phyloP scores from a whole-genome alignment of 768 basidiomycete species.

The Boletus tomentosulus region DNA sequence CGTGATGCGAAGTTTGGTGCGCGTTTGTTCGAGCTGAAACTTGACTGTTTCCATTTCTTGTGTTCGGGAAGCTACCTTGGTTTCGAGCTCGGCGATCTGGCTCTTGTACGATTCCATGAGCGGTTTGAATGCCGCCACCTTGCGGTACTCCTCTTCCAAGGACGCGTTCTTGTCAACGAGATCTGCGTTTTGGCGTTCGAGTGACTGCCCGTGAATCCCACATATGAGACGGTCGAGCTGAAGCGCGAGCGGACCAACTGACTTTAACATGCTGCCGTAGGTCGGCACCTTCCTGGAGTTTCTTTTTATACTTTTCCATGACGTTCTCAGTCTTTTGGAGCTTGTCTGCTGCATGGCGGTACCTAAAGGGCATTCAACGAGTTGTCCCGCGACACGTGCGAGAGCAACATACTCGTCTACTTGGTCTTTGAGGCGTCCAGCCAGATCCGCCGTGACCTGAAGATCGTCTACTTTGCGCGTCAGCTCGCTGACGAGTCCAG shows the following conservation, averaged over 20 bases:
- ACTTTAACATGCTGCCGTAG: slow-evolving; percentile 84
- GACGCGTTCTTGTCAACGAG: slow-evolving; percentile 89
- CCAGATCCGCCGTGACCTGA: slow-evolving; percentile 72
- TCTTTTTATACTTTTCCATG: slow-evolving; percentile 98
- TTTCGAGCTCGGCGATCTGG: slow-evolving; percentile 79
- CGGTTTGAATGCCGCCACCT: slow-evolving; percentile 80
- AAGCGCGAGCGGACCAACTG: slow-evolving; percentile 35
- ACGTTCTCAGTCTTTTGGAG: slow-evolving; percentile 94
- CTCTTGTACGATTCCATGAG: slow-evolving; percentile 90
- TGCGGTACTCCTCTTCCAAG: slow-evolving; percentile 89
- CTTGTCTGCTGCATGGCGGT: slow-evolving; percentile 88
- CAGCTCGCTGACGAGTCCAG: slow-evolving; percentile 61
- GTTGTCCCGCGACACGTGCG: background rate
- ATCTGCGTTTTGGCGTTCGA: slow-evolving; percentile 91
- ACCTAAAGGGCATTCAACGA: slow-evolving; percentile 41
- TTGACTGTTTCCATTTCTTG: slow-evolving; percentile 71
- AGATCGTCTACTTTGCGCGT: slow-evolving; percentile 80
- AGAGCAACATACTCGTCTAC: slow-evolving; percentile 71
- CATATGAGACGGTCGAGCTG: background rate
- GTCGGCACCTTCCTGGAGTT: slow-evolving; percentile 91
- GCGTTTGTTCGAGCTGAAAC: slow-evolving; percentile 74
- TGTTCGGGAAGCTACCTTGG: slow-evolving; percentile 56
- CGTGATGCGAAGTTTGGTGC: slow-evolving; percentile 62
- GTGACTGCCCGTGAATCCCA: slow-evolving; percentile 42
- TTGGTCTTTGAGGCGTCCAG: slow-evolving; percentile 81